phyloP scores from a whole-genome alignment of 495 filamentous ascomycete genomes.

The Aspergillus sclerotioniger region DNA sequence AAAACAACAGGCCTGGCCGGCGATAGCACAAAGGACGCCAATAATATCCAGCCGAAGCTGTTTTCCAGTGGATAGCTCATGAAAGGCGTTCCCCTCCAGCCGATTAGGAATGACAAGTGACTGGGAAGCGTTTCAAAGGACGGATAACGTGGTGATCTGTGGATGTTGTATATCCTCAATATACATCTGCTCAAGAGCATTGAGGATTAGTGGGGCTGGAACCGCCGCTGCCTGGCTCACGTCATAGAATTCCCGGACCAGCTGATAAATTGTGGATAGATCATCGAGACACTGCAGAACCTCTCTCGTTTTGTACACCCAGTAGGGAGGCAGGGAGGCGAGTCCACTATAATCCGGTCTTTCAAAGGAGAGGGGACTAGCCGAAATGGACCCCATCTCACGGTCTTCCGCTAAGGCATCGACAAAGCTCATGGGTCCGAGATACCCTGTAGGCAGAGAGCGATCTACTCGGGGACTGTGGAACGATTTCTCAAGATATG shows the following conservation, averaged over 20 bases:
- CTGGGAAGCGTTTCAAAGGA: constrained; percentile 30
- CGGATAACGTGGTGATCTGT: constrained; percentile 4
- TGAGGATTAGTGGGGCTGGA: constrained; percentile 24
- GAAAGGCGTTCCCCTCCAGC: constrained; percentile 21
- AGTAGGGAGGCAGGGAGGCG: constrained; percentile 22
- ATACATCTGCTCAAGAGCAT: constrained; percentile 18
- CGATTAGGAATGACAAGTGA: constrained; percentile 18
- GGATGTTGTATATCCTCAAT: constrained; percentile 11
- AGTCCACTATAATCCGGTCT: neutral
- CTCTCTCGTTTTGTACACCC: constrained; percentile 26
- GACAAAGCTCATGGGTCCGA: constrained; percentile 35
- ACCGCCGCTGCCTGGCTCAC: constrained; percentile 27
- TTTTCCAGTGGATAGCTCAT: constrained; percentile 24
- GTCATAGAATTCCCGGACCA: constrained; percentile 29
- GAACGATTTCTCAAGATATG: constrained; percentile 1
- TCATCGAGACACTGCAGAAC: constrained; percentile 20
- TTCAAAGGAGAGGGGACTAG: neutral
- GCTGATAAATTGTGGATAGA: constrained; percentile 18
- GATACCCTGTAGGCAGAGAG: constrained; percentile 27
- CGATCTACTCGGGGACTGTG: constrained; percentile 3
- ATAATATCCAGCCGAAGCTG: constrained; percentile 32
- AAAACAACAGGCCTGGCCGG: constrained; percentile 27
- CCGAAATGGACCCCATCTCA: constrained; percentile 15
- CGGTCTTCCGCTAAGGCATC: constrained; percentile 22
- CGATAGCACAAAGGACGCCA: constrained; percentile 27